These are phyloP conservation scores for Nitzschia putrida DNA, from an alignment of 108 stramenopile species.

Conservation along the genomic window DNA sequence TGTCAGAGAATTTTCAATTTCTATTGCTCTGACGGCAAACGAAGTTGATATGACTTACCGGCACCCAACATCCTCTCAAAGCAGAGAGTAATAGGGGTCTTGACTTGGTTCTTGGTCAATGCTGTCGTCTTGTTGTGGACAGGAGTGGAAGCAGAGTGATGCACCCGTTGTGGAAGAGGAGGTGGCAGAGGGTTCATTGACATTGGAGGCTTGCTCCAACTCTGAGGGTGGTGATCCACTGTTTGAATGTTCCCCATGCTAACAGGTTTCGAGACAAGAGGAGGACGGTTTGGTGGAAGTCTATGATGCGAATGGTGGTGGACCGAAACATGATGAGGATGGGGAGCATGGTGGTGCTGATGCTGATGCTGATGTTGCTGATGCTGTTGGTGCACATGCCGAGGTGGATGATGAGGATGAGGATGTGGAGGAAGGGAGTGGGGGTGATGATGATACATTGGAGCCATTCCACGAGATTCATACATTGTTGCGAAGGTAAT, in stretches of 20 bases:
- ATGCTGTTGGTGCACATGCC: not conserved
- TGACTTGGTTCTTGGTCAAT: conserved; percentile 17
- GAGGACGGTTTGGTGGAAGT: not conserved
- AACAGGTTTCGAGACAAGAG: conserved; percentile 10
- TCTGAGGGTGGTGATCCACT: not conserved
- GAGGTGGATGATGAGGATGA: not conserved
- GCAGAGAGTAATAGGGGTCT: conserved; percentile 51
- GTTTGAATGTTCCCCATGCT: conserved; percentile 1
- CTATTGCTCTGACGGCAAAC: not conserved
- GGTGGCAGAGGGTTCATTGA: not conserved
- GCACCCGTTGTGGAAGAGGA: conserved; percentile 8
- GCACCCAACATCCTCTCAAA: conserved; percentile 60
- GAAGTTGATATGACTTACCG: conserved; percentile 27
- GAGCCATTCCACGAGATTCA: conserved; percentile 6
- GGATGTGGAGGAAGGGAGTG: conserved; percentile 3
- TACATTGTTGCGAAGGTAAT: conserved; percentile 10
- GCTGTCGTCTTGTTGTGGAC: not conserved
- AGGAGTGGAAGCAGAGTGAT: conserved; percentile 16
- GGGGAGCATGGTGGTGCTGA: not conserved
- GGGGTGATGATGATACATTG: conserved; percentile 14
- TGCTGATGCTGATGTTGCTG: not conserved
- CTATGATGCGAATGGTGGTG: conserved; percentile 1
- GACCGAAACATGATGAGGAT: conserved; percentile 1
- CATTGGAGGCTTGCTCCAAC: conserved; percentile 3
- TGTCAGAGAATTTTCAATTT: not conserved